Conservation (phyloP, 225 moss, liverwort and hornwort species). For the Sphagnum tenellum region DNA sequence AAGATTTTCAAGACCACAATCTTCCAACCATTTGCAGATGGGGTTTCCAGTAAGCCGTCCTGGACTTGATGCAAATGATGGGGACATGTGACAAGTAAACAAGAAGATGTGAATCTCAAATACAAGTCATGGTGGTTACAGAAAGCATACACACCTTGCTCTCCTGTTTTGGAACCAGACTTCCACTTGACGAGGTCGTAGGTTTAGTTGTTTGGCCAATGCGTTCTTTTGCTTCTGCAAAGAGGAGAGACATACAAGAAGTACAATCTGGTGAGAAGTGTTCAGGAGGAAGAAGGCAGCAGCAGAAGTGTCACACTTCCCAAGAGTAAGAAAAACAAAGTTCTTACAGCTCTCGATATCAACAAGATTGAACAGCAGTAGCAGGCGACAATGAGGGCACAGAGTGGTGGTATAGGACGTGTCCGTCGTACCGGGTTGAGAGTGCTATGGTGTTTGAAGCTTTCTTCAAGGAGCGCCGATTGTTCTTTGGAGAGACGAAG, state of each 20-base stretch:
- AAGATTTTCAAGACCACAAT: neutral
- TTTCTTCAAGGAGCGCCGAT: conserved; percentile 84
- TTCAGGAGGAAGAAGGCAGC: neutral
- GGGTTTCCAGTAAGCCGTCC: neutral
- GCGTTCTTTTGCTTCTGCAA: conserved; percentile 90
- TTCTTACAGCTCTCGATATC: neutral
- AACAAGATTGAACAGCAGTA: neutral
- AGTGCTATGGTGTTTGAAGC: conserved; percentile 94
- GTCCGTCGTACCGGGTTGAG: conserved; percentile 58
- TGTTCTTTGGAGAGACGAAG: conserved; percentile 92
- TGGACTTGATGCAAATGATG: neutral
- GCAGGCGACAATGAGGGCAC: neutral
- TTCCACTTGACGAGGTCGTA: conserved; percentile 92
- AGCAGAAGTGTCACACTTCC: too few relatives aligned
- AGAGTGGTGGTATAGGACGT: neutral
- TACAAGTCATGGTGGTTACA: neutral
- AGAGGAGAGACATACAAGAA: neutral
- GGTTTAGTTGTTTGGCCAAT: conserved; percentile 75
- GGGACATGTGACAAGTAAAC: neutral
- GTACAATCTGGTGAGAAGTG: neutral
- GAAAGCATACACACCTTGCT: conserved; percentile 39
- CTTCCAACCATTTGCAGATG: neutral
- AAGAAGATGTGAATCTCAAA: neutral
- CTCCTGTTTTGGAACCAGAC: conserved; percentile 99
- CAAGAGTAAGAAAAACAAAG: neutral